Evolutionary conservation across 768 basidiomycete species (phyloP).

Genomic region (Boletus rufocinnamomeus): DNA sequence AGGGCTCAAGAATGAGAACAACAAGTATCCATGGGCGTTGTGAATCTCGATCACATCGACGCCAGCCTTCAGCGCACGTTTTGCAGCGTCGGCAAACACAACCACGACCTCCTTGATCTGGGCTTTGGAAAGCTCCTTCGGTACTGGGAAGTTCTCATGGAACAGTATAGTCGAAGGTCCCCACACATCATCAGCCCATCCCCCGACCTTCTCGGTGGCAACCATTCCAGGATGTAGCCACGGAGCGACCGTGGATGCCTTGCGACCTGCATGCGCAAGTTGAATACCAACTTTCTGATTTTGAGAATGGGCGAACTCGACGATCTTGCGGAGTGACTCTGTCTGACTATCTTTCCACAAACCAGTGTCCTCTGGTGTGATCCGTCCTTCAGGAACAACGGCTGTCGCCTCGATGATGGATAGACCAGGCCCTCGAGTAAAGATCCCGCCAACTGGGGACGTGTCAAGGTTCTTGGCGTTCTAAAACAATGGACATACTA

Average conservation of each 20-base stretch:
- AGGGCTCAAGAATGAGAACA: constrained; percentile 61
- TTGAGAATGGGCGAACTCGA: constrained; percentile 73
- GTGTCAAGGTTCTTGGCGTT: background rate
- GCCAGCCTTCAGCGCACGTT: constrained; percentile 58
- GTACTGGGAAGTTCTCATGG: constrained; percentile 46
- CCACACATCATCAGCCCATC: constrained; percentile 56
- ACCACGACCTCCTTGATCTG: constrained; percentile 58
- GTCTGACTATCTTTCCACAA: constrained; percentile 65
- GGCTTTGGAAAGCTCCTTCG: constrained; percentile 56
- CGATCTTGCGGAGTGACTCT: constrained; percentile 47
- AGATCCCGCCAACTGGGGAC: constrained; percentile 41
- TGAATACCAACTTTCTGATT: constrained; percentile 73
- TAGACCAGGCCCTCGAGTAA: constrained; percentile 55
- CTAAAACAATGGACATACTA: background rate
- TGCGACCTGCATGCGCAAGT: constrained; percentile 77
- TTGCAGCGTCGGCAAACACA: constrained; percentile 55
- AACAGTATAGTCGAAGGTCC: constrained; percentile 56
- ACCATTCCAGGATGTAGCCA: constrained; percentile 49
- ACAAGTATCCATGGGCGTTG: constrained; percentile 62
- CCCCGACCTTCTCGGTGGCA: constrained; percentile 43
- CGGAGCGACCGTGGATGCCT: constrained; percentile 62
- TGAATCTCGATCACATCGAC: constrained; percentile 64
- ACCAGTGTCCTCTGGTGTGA: constrained; percentile 64
- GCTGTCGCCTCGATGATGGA: constrained; percentile 69
- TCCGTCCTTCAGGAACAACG: constrained; percentile 61